A percentile compares a stretch with the other conserved stretches of the same genome.
phyloP scores from a whole-genome alignment of 192 early-diverging fungal species.

The Coemansia biformis region DNA sequence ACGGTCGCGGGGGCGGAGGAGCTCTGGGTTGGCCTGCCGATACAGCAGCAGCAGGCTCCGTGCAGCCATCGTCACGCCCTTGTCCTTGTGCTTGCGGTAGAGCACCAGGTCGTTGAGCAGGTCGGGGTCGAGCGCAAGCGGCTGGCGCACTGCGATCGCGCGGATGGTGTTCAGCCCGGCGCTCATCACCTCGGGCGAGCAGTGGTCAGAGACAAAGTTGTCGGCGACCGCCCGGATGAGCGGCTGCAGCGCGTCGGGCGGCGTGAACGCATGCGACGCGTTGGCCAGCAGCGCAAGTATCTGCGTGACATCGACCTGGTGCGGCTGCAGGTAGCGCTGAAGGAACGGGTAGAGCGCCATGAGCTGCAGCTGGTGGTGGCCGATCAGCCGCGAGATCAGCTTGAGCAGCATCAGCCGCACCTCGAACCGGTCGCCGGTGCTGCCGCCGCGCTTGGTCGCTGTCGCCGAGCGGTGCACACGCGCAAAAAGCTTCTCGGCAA shows the following conservation, averaged over 20 bases:
- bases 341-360: slow-evolving; percentile 91
- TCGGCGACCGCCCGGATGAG: slow-evolving; percentile 90
- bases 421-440: slow-evolving; percentile 80
- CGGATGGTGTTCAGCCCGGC: slow-evolving; percentile 86
- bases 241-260: slow-evolving; percentile 85
- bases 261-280: slow-evolving; percentile 85
- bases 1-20: slow-evolving; percentile 88
- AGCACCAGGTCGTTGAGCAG: slow-evolving; percentile 85
- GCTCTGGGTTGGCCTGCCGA: slow-evolving; percentile 90
- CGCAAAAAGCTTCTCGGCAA: slow-evolving; percentile 91
- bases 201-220: slow-evolving; percentile 93
- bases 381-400: slow-evolving; percentile 90
- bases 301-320: slow-evolving; percentile 89
- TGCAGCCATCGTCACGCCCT: slow-evolving; percentile 90
- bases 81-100: slow-evolving; percentile 90
- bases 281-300: slow-evolving; percentile 89
- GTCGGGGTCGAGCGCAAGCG: slow-evolving; percentile 81
- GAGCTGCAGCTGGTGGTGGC: slow-evolving; percentile 88
- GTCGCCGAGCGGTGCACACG: slow-evolving; percentile 56
- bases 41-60: slow-evolving; percentile 87
- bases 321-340: slow-evolving; percentile 90
- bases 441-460: slow-evolving; percentile 48
- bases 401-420: slow-evolving; percentile 89
- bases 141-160: slow-evolving; percentile 80
- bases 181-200: slow-evolving; percentile 87